Base-by-base conservation (phyloP, 768 basidiomycete genomes). In the Crassisporium funariophilum region DNA sequence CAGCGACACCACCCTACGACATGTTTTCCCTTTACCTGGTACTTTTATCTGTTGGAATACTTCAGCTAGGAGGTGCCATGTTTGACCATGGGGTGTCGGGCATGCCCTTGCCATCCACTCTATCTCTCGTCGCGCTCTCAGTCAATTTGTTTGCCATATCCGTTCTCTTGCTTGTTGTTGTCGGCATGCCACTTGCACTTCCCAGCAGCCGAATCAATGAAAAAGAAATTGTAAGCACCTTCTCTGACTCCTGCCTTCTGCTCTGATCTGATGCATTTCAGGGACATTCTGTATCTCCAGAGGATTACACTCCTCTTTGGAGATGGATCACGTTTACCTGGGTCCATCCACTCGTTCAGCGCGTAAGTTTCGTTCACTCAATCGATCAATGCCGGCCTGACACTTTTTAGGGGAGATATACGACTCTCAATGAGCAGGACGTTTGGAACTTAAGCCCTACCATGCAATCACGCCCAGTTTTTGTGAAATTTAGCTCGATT, bases 301-400 rank as follows among this genome's bases (percentile, higher is more conserved):
- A 92, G 59, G 89, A 91, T 54, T 91, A 90, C 57, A 82, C 84
- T 0, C 69, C 82, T 1, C 72, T 92, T 11, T 80, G 78, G 69
- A 76, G 78, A 31, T 90, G 89, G 89, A 65, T 81, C 0, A 80
- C 85, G 1, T 90, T 89, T 55, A 67, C 58, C 25, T 91, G 89
- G 87, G 71, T 90, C 22, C 74, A 79, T 35, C 86, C 86, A 2
- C 72, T 89, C 4, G 71, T 90, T 34, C 63, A 67, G 56, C 73
- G 72, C 2, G 74, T 79, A 50, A 19, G 69, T 59, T 16, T 39
- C 15, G 20, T 23, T 23, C 11, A 31, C 15, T 22, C 15, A 20
- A 3, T 29, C 4, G 19, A 2, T 44, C 6, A 31, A 20, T 17
- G 23, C 19, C 44, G 6, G 17, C 16, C 1, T 45, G 16, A 43